Percentiles rank a stretch among this genome's conserved stretches.
Evolutionary conservation across 78 protist species (phyloP).

Genomic region (Paulinella micropora): DNA sequence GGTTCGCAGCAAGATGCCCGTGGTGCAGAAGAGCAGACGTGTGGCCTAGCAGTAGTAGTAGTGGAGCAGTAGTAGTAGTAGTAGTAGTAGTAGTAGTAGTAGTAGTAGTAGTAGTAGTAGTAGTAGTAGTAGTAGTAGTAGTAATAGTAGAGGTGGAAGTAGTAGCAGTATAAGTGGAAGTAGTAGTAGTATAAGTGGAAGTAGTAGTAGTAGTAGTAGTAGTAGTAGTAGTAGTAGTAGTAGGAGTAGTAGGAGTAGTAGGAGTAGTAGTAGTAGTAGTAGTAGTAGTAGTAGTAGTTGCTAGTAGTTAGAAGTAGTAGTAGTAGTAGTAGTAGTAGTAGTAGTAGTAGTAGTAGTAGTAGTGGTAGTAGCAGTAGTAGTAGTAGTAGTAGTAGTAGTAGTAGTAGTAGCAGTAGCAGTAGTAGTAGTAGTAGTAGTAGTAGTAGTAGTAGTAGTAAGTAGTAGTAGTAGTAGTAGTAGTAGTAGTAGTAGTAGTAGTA

Average conservation of each 20-base stretch:
- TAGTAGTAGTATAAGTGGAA: neutral
- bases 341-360: neutral
- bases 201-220: neutral
- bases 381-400: neutral
- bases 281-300: neutral
- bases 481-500: neutral
- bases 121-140: neutral
- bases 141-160: neutral
- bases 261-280: neutral
- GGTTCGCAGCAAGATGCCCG: conserved; percentile 52
- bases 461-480: neutral
- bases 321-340: too few species aligned
- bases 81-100: neutral
- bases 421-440: neutral
- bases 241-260: neutral
- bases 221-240: neutral
- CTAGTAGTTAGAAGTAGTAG: too few species aligned
- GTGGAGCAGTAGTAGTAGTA: neutral
- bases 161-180: neutral
- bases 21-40: conserved; percentile 66
- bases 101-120: neutral
- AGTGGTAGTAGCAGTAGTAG: neutral
- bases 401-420: neutral
- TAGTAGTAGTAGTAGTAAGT: neutral
- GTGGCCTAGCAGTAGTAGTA: neutral